phyloP scores from a whole-genome alignment of 352 stramenopile genomes.

The Pythium phragmiticola region DNA sequence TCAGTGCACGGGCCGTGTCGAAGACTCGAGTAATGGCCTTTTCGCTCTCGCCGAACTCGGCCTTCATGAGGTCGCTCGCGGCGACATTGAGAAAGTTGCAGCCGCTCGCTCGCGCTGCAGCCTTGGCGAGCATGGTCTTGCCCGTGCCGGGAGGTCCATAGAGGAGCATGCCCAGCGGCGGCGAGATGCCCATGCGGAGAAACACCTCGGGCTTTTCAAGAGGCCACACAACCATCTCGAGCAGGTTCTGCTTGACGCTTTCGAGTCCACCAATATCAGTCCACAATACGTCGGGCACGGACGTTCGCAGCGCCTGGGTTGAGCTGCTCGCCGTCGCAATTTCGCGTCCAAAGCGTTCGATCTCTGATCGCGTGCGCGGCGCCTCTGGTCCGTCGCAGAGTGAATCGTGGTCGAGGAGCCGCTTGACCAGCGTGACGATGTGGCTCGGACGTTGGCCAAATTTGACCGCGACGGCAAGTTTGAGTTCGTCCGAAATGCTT shows the following conservation, averaged over 20 bases:
- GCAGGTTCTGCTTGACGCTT: conserved; percentile 67
- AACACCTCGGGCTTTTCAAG: conserved; percentile 81
- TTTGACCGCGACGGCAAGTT: conserved; percentile 59
- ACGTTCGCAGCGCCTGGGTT: conserved; percentile 39
- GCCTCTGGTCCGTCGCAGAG: conserved; percentile 1
- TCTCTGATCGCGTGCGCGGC: conserved; percentile 36
- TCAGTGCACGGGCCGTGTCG: conserved; percentile 64
- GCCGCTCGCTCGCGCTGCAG: conserved; percentile 65
- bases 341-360: conserved; percentile 44
- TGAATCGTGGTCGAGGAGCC: conserved; percentile 26
- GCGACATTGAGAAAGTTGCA: conserved; percentile 84
- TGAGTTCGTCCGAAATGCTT: conserved; percentile 43
- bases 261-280: conserved; percentile 71
- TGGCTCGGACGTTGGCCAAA: conserved; percentile 81
- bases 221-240: conserved; percentile 88
- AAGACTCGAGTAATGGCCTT: conserved; percentile 76
- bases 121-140: conserved; percentile 88
- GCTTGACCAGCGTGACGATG: conserved; percentile 51
- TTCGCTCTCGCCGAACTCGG: conserved; percentile 83
- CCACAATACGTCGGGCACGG: conserved; percentile 66
- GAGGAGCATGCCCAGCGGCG: conserved; percentile 73
- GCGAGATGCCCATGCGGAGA: conserved; percentile 74
- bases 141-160: conserved; percentile 79
- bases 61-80: conserved; percentile 78
- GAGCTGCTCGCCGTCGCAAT: conserved; percentile 40